phyloP scores from a whole-genome alignment of 176 grass and related monocot genomes.

The Triticum timopheevii region DNA sequence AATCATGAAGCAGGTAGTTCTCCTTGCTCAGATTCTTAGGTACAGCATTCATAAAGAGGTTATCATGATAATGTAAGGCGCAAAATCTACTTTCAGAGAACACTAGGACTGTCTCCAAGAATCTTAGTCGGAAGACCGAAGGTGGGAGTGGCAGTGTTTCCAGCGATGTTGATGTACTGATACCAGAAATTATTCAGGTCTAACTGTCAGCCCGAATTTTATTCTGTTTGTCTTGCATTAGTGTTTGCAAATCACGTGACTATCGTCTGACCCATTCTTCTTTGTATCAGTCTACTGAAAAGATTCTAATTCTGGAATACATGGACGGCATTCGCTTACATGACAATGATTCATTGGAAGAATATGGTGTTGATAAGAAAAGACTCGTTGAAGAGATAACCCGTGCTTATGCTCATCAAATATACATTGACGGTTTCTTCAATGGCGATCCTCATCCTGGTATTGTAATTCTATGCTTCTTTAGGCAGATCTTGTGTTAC shows the following conservation, averaged over 20 bases:
- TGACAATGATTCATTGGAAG: slow-evolving; percentile 72
- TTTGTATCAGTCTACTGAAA: slow-evolving; percentile 82
- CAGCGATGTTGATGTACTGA: slow-evolving; percentile 66
- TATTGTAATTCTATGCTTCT: slow-evolving; percentile 34
- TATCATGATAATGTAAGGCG: slow-evolving; percentile 3
- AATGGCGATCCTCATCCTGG: slow-evolving; percentile 99
- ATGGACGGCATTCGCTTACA: slow-evolving; percentile 97
- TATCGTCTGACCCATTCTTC: slow-evolving; percentile 19
- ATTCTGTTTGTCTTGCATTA: slow-evolving; percentile 22
- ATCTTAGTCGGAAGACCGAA: slow-evolving; percentile 46
- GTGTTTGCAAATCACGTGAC: slow-evolving; percentile 23
- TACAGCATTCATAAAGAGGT: not conserved
- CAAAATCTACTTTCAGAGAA: slow-evolving; percentile 65
- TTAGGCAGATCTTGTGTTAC: slow-evolving; percentile 17
- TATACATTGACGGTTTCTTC: slow-evolving; percentile 97
- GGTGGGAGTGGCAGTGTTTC: slow-evolving; percentile 27
- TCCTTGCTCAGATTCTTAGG: slow-evolving; percentile 15
- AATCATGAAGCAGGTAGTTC: slow-evolving; percentile 90
- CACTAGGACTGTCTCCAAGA: slow-evolving; percentile 75
- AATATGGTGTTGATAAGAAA: slow-evolving; percentile 91
- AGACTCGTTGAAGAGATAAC: slow-evolving; percentile 94
- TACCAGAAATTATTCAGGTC: slow-evolving; percentile 98
- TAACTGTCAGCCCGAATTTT: slow-evolving; percentile 1
- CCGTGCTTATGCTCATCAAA: slow-evolving; percentile 96
- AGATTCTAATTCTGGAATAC: slow-evolving; percentile 86